Conservation (phyloP, 2,329 filamentous ascomycete species). For the Diaporthe nobilis region DNA sequence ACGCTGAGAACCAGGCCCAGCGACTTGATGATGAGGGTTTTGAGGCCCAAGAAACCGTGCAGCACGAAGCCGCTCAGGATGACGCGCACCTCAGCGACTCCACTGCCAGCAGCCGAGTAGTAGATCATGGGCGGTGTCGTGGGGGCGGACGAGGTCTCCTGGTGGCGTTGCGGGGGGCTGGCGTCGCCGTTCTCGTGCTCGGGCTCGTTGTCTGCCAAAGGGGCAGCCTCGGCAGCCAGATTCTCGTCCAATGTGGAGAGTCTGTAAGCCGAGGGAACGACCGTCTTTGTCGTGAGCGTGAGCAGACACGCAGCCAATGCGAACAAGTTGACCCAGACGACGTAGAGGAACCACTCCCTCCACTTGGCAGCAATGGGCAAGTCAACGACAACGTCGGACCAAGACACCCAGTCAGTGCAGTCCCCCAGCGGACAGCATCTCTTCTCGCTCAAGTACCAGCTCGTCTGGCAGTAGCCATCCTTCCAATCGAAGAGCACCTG, state of each 20-base stretch:
- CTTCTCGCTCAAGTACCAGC: conserved; percentile 83
- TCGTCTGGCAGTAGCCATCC: conserved; percentile 82
- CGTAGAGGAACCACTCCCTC: conserved; percentile 84
- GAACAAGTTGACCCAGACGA: conserved; percentile 78
- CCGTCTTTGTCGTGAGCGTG: conserved; percentile 91
- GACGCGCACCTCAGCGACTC: conserved; percentile 96
- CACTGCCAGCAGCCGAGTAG: conserved; percentile 95
- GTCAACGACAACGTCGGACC: conserved; percentile 65
- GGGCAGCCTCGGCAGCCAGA: conserved; percentile 75
- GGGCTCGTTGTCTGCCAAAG: conserved; percentile 55
- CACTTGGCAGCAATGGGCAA: conserved; percentile 65
- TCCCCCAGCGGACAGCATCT: conserved; percentile 68
- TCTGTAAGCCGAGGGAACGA: conserved; percentile 89
- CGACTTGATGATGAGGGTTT: conserved; percentile 89
- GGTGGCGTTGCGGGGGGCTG: conserved; percentile 58
- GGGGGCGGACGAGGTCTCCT: conserved; percentile 47
- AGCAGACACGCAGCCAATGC: conserved; percentile 81
- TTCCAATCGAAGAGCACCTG: conserved; percentile 90
- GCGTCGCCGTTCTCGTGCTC: conserved; percentile 61
- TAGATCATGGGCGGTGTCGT: conserved; percentile 83
- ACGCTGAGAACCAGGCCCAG: conserved; percentile 88
- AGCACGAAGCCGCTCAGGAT: conserved; percentile 98
- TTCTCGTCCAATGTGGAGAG: conserved; percentile 95
- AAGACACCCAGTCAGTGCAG: conserved; percentile 70
- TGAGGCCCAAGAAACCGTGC: conserved; percentile 92